These are phyloP conservation scores for Platanthera guangdongensis DNA, from an alignment of 106 monocot genomes.

Conservation along the genomic window DNA sequence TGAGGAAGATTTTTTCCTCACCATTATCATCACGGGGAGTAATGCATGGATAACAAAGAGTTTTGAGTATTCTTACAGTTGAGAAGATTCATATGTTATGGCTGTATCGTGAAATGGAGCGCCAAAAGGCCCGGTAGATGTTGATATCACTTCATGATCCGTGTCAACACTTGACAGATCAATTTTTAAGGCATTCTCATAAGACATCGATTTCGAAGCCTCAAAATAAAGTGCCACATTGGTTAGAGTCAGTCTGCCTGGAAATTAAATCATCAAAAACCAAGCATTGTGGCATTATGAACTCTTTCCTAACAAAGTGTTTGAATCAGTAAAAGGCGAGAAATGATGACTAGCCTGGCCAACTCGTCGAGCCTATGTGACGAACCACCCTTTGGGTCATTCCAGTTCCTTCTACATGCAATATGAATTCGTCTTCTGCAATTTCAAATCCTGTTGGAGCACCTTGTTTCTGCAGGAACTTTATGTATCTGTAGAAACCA, in stretches of 20 bases:
- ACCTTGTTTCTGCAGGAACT: conserved; percentile 46
- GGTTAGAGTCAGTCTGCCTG: conserved; percentile 79
- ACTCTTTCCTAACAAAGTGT: background rate
- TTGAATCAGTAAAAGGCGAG: background rate
- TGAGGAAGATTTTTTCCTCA: conserved; percentile 12
- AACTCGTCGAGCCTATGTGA: conserved; percentile 69
- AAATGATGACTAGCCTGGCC: conserved; percentile 53
- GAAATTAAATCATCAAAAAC: conserved; percentile 4
- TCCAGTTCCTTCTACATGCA: conserved; percentile 81
- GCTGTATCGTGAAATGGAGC: conserved; percentile 83
- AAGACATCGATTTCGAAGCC: conserved; percentile 70
- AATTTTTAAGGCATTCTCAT: conserved; percentile 66
- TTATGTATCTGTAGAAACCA: conserved; percentile 31
- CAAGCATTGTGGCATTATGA: background rate
- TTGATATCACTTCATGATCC: conserved; percentile 55
- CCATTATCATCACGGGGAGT: background rate
- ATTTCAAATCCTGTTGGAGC: conserved; percentile 58
- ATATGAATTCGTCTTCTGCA: conserved; percentile 68
- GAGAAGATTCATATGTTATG: conserved; percentile 46
- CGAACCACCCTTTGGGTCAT: conserved; percentile 70
- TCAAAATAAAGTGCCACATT: conserved; percentile 89
- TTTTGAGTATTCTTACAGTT: conserved; percentile 25
- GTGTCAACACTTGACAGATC: conserved; percentile 37
- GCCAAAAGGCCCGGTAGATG: conserved; percentile 88
- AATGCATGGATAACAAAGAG: background rate